Evolutionary conservation across 1,284 basidiomycete genomes (phyloP), one percentile per base, ranked within the genome.

Genomic region (Rhodotorula glutinis): DNA sequence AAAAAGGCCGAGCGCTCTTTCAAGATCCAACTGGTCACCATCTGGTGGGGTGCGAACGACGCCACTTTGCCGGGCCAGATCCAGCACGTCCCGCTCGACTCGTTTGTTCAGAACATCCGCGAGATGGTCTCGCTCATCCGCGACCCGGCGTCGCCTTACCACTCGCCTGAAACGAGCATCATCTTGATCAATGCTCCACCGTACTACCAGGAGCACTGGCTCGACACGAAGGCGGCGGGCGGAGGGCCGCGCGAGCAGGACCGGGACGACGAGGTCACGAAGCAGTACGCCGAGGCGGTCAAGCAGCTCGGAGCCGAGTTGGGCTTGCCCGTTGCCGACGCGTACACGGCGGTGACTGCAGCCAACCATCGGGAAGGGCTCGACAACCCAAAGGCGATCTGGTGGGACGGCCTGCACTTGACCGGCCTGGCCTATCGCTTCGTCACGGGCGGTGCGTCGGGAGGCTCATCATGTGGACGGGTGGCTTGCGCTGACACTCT

Each of bases 201-300:
- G 10, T 53, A 57, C 58, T 27, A 43, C 19, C 53, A 51, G 0
- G 49, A 51, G 17, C 40, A 49, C 25, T 70, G 68, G 68, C 41
- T 27, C 41, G 33, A 55, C 23, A 55, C 51, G 25, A 53, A 62
- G 16, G 46, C 19, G 3, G 5, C 30, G 8, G 30, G 56, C 41
- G 59, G 53, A 0, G 30, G 57, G 19, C 53, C 54, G 29, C 25
- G 55, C 3, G 10, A 14, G 13, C 23, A 49, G 23, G 66, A 64
- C 33, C 84, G 90, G 14, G 74, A 80, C 25, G 87, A 87, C 69
- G 84, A 83, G 29, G 80, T 80, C 41, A 89, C 89, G 21, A 83
- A 79, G 69, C 72, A 74, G 59, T 93, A 92, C 77, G 89, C 88
- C 9, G 82, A 87, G 58, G 87, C 85, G 14, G 87, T 87, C 53